Conservation (phyloP, 306 rosid genomes). For the Medicago truncatula region DNA sequence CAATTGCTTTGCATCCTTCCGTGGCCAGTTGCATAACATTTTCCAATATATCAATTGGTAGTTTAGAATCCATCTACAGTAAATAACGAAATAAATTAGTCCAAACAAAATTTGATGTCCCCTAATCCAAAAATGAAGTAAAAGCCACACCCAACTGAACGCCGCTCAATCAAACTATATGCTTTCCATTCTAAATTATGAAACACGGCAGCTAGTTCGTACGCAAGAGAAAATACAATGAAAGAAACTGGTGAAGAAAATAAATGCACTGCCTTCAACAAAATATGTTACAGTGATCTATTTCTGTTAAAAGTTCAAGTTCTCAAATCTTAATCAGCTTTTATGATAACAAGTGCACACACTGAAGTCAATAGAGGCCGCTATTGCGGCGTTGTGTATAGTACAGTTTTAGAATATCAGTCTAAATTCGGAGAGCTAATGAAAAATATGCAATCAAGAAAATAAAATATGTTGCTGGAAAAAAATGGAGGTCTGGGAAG, state of each 20-base stretch:
- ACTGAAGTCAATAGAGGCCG: not conserved
- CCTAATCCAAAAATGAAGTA: not conserved
- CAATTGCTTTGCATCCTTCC: slow-evolving; percentile 96
- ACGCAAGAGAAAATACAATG: slow-evolving; percentile 10
- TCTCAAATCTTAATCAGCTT: slow-evolving; percentile 11
- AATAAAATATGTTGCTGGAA: slow-evolving; percentile 12
- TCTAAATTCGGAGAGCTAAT: not conserved
- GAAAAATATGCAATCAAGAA: not conserved
- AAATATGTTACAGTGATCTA: not conserved
- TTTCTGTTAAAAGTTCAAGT: slow-evolving; percentile 13
- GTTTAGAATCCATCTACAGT: slow-evolving; percentile 87
- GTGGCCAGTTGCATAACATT: slow-evolving; percentile 84
- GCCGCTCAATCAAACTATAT: not conserved
- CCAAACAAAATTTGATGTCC: slow-evolving; percentile 9
- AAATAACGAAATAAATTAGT: slow-evolving; percentile 26
- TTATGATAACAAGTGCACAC: not conserved
- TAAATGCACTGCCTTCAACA: slow-evolving; percentile 8
- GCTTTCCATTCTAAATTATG: slow-evolving; percentile 21
- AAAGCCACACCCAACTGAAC: not conserved
- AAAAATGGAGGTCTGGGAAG: not conserved
- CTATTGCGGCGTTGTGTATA: not conserved
- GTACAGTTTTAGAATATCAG: not conserved
- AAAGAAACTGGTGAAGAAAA: slow-evolving; percentile 10
- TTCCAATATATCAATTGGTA: slow-evolving; percentile 82
- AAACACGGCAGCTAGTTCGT: not conserved